phyloP scores from a whole-genome alignment of 768 basidiomycete genomes.

The Lentinula raphanica region DNA sequence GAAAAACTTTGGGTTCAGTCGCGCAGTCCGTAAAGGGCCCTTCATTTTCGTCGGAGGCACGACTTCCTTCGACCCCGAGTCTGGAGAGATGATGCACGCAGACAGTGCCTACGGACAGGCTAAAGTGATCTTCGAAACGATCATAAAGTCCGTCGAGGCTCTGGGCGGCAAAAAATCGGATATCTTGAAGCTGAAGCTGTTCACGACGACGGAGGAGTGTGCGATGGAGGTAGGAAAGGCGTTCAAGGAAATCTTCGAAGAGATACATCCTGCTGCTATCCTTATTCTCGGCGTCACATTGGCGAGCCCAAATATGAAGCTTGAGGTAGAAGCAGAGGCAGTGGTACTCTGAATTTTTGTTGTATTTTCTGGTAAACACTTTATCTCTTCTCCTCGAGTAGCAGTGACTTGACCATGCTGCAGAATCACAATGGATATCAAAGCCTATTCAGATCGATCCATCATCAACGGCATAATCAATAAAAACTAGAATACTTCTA shows the following conservation, averaged over 20 bases:
- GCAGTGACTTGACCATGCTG: too few relatives aligned
- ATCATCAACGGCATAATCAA: too few relatives aligned
- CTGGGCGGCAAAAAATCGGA: slow-evolving; percentile 40
- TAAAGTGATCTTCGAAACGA: slow-evolving; percentile 37
- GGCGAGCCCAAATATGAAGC: slow-evolving; percentile 42
- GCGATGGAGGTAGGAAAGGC: slow-evolving; percentile 26
- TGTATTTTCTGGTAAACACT: neutral
- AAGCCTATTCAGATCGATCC: too few relatives aligned
- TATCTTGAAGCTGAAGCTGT: slow-evolving; percentile 46
- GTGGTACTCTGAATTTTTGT: slow-evolving; percentile 13
- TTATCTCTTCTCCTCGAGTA: too few relatives aligned
- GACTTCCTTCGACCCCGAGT: slow-evolving; percentile 38
- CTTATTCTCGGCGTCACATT: slow-evolving; percentile 47
- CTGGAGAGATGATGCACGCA: slow-evolving; percentile 35
- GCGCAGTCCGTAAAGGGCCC: slow-evolving; percentile 46
- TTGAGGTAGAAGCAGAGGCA: slow-evolving; percentile 54
- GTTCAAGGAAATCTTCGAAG: slow-evolving; percentile 37
- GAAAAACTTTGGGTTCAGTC: slow-evolving; percentile 43
- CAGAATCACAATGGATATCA: too few relatives aligned
- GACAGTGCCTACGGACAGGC: slow-evolving; percentile 44
- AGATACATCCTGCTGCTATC: slow-evolving; percentile 40
- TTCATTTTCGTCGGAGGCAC: slow-evolving; percentile 53
- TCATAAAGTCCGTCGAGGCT: slow-evolving; percentile 35
- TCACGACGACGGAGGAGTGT: slow-evolving; percentile 38
- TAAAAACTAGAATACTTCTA: too few relatives aligned